Base-by-base conservation (phyloP, 2,329 filamentous ascomycete genomes). In the Xylariaceae sp. region DNA sequence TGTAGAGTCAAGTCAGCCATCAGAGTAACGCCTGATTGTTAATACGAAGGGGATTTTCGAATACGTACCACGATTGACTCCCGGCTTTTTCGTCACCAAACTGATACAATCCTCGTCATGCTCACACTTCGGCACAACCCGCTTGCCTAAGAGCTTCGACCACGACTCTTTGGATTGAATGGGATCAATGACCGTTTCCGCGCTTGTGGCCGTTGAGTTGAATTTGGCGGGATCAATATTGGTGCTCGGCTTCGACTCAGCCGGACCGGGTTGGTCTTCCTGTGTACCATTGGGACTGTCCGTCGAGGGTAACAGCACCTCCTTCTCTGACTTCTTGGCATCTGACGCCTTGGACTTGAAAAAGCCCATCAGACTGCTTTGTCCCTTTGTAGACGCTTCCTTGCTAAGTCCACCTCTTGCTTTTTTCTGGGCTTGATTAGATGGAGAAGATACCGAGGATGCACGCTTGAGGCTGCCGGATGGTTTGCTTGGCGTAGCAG, bases 21-120 rank as follows among this genome's bases (percentile, higher is more conserved):
- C 17, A 17, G 17, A 17, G 17, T 17, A 17, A 17, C 17, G 1
- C 17, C 17, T 17, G 17, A 17, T 17, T 17, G 17, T 17, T 17
- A 17, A 17, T 17, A 17, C 17, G 1, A 17, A 17, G 17, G 2
- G 17, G 17, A 17, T 17, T 17, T 17, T 1, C 17, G 17, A 17
- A 17, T 17, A 17, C 17, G 17, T 75, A 83, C 80, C 93, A 75
- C 71, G 87, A 69, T 97, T 99, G 63, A 90, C 77, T 1, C 94
- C 94, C 0, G 90, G 81, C 71, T 97, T 97, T 77, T 93, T 97
- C 0, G 92, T 96, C 15, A 87, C 82, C 55, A 93, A 77, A 64
- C 82, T 90, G 64, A 92, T 89, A 74, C 94, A 97, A 2, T 90
- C 88, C 68, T 97, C 92, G 56, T 85, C 80, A 70, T 99, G 94